A percentile compares a stretch with the other conserved stretches of the same genome.
phyloP scores from a whole-genome alignment of 305 asterid species.

The Fraxinus nigra region DNA sequence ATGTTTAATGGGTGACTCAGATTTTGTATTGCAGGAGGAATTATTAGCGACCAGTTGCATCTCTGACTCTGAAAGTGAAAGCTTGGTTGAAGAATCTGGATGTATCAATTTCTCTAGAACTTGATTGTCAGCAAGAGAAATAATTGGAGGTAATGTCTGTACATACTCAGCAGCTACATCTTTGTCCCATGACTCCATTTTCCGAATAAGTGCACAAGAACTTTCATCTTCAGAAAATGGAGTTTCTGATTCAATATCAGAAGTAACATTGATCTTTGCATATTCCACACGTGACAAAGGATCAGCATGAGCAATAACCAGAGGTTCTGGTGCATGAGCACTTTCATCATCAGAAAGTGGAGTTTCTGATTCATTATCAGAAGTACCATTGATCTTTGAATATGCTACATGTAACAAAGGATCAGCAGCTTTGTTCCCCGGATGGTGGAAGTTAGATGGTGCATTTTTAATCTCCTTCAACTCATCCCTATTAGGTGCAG shows the following conservation, averaged over 20 bases:
- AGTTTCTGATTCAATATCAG: conserved; percentile 38
- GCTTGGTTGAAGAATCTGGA: conserved; percentile 28
- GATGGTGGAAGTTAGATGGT: conserved; percentile 17
- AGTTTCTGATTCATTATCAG: conserved; percentile 55
- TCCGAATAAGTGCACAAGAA: conserved; percentile 15
- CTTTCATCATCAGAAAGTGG: conserved; percentile 37
- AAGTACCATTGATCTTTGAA: conserved; percentile 44
- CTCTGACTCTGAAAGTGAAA: conserved; percentile 31
- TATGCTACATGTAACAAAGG: conserved; percentile 46
- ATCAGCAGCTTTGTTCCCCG: conserved; percentile 19
- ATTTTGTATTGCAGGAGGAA: conserved; percentile 22
- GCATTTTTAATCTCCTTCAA: conserved; percentile 26
- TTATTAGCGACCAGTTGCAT: conserved; percentile 21
- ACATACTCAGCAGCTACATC: conserved; percentile 9
- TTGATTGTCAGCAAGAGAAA: not conserved
- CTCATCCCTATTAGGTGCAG: conserved; percentile 27
- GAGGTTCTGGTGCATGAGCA: conserved; percentile 31
- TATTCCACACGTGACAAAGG: conserved; percentile 31
- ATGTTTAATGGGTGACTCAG: conserved; percentile 32
- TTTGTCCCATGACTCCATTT: conserved; percentile 15
- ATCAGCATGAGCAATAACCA: conserved; percentile 23
- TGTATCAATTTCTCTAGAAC: conserved; percentile 37
- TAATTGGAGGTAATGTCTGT: conserved; percentile 16
- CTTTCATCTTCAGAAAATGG: conserved; percentile 28
- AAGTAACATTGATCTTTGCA: conserved; percentile 32